These are phyloP conservation scores for Xylariaceae sp. DNA, from an alignment of 2,329 filamentous ascomycete species.

Conservation along the genomic window DNA sequence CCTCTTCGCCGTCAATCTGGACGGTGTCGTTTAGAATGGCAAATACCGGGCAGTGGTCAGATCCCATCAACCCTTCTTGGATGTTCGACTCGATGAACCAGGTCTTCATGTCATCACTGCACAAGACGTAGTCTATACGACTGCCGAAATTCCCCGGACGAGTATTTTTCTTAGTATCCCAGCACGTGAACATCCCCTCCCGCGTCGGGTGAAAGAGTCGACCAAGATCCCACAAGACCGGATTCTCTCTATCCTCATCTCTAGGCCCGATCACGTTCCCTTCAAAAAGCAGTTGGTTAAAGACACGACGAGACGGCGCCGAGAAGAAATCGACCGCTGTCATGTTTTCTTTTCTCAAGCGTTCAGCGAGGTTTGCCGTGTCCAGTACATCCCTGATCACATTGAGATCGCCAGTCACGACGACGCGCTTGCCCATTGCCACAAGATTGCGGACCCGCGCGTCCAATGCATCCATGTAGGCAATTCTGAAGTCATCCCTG, in stretches of 20 bases:
- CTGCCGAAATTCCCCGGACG: slow-evolving; percentile 91
- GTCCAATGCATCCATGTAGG: slow-evolving; percentile 77
- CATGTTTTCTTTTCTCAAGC: slow-evolving; percentile 64
- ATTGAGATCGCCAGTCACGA: slow-evolving; percentile 87
- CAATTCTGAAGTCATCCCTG: slow-evolving; percentile 75
- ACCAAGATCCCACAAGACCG: slow-evolving; percentile 79
- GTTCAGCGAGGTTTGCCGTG: slow-evolving; percentile 68
- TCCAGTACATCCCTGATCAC: slow-evolving; percentile 68
- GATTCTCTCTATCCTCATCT: slow-evolving; percentile 64
- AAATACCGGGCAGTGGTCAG: slow-evolving; percentile 94
- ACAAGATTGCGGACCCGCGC: slow-evolving; percentile 79
- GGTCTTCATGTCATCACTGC: slow-evolving; percentile 68
- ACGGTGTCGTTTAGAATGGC: slow-evolving; percentile 66
- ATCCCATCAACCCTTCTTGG: slow-evolving; percentile 89
- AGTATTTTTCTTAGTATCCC: slow-evolving; percentile 93
- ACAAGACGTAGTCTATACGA: slow-evolving; percentile 90
- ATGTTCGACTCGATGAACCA: slow-evolving; percentile 84
- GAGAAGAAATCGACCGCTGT: slow-evolving; percentile 69
- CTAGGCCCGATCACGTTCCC: slow-evolving; percentile 63
- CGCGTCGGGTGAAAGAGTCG: slow-evolving; percentile 76
- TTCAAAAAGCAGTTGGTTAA: slow-evolving; percentile 79
- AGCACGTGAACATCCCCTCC: slow-evolving; percentile 92
- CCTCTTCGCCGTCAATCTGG: slow-evolving; percentile 42
- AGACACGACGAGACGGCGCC: slow-evolving; percentile 66
- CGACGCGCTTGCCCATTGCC: slow-evolving; percentile 74